A percentile compares a stretch with the other conserved stretches of the same genome.
phyloP scores from a whole-genome alignment of 768 basidiomycete genomes.

The Tubosaeta sp. region DNA sequence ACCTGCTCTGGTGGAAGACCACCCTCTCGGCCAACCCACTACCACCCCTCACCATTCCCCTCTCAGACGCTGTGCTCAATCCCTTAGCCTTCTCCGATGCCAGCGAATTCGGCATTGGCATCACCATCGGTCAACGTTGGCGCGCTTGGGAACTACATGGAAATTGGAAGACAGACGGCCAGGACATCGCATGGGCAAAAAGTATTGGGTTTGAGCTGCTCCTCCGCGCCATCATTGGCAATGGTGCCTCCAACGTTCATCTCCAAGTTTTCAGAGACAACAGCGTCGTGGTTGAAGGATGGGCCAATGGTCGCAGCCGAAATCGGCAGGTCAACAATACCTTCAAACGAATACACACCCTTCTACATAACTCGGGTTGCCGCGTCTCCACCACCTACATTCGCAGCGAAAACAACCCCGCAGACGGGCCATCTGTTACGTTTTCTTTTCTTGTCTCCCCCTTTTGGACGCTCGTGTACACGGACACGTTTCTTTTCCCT shows the following conservation, averaged over 20 bases:
- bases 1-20: not conserved
- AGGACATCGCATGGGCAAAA: conserved; percentile 22
- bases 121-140: not conserved
- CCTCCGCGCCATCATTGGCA: not conserved
- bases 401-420: conserved; percentile 11
- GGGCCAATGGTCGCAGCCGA: not conserved
- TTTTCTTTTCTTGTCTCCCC: too few species aligned
- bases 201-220: conserved; percentile 9
- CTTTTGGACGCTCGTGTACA: too few species aligned
- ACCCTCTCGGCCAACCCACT: not conserved
- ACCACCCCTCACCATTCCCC: not conserved
- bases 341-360: conserved; percentile 20
- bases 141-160: conserved; percentile 3
- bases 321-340: conserved; percentile 12
- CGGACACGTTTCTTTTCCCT: too few species aligned
- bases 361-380: conserved; percentile 3
- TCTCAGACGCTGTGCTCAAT: not conserved
- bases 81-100: not conserved
- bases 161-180: not conserved
- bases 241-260: not conserved
- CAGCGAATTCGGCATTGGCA: not conserved
- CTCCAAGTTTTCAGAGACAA: conserved; percentile 11
- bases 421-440: not conserved
- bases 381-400: not conserved
- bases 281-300: conserved; percentile 13